Evolutionary conservation across 345 rosid genomes (phyloP), one percentile per base, ranked within the genome.

Genomic region (Dipteronia dyeriana): DNA sequence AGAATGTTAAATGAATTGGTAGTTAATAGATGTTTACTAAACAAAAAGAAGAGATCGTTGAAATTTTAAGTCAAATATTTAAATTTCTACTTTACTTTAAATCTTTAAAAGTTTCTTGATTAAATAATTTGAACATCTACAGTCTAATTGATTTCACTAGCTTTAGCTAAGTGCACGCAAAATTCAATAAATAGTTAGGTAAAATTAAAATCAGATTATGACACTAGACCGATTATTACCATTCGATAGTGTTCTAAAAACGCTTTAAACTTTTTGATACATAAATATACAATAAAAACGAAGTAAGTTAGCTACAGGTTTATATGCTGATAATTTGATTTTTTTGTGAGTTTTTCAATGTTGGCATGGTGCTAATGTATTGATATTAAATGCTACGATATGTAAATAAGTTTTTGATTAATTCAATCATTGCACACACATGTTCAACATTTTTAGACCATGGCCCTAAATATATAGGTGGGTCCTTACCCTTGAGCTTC

Each of bases 371-470:
- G 64, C 1, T 34, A 54, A 31, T 34, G 65, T 71, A 7, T 12
- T 17, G 10, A 73, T 60, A 56, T 60, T 73, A 16, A 60, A 60
- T 73, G 39, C 39, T 23, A 12, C 17, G 9, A 2, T 3, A 41
- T 34, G 54, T 59, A 22, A 22, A 73, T 57, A 4, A 56, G 8
- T 56, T 39, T n/a, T 20, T 25, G 54, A 38, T 34, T 59, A 59
- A 73, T 12, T 38, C 54, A 73, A 73, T 61, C 59, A 73, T 61
- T 73, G 41, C 68, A 61, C 39, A 10, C 68, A 61, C 39, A 10
- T 60, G 68, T 73, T 16, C 51, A 73, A 12, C 17, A 16, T 23
- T 16, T n/a, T 73, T 62, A 41, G 25, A 23, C 25, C 59, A 9
- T 9, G 29, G 14, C 19, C 20, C 16, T 43, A 23, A 16, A 22